Percentiles rank a stretch among this genome's conserved stretches.
Evolutionary conservation across 140 eudicot species (phyloP).

Genomic region (Flaveria floridana): DNA sequence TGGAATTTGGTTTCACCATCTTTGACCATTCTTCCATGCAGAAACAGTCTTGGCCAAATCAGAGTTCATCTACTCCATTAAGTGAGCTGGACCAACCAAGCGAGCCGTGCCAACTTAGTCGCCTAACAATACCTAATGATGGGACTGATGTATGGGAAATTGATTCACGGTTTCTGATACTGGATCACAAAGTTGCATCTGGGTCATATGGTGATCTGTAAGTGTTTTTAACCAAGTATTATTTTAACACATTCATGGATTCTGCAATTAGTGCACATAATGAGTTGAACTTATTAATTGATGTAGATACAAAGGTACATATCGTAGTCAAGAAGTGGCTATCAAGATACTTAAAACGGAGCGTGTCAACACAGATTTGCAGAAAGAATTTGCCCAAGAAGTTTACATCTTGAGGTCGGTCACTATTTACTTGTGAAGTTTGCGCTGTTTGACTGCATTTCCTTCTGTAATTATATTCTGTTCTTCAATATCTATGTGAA

Average conservation of each 20-base stretch:
- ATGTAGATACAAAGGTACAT: conserved; percentile 77
- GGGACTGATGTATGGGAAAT: conserved; percentile 99
- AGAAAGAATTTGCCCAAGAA: conserved; percentile 91
- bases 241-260: not conserved
- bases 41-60: conserved; percentile 69
- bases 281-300: conserved; percentile 45
- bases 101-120: conserved; percentile 46
- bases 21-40: conserved; percentile 35
- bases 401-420: conserved; percentile 87
- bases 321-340: conserved; percentile 89
- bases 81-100: conserved; percentile 48
- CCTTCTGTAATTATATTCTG: not conserved
- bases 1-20: conserved; percentile 4
- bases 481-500: conserved; percentile 14
- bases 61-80: conserved; percentile 41
- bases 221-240: conserved; percentile 31
- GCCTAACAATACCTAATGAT: conserved; percentile 73
- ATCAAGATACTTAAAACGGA: conserved; percentile 58
- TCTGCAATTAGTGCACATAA: conserved; percentile 48
- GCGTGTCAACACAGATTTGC: conserved; percentile 61
- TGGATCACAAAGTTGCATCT: conserved; percentile 85
- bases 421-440: conserved; percentile 3
- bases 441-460: not conserved
- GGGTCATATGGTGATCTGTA: conserved; percentile 99
- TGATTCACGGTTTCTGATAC: conserved; percentile 66